Conservation (phyloP, 768 basidiomycete genomes). For the Tricholoma hemisulphureum region DNA sequence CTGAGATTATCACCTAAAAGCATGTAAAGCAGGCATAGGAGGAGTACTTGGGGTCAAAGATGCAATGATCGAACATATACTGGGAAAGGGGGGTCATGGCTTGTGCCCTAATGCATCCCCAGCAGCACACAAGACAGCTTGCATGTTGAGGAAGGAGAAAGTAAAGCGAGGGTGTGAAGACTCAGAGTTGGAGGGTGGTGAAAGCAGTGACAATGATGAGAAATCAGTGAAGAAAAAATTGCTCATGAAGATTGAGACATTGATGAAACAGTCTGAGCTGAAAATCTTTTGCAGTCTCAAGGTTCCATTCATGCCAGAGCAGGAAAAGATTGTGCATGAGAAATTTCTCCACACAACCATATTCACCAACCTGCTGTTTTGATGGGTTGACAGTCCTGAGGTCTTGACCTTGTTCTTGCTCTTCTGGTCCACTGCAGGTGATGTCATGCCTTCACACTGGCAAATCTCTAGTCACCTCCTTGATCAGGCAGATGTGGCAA, state of each 20-base stretch:
- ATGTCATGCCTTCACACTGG: conserved; percentile 18
- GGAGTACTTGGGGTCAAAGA: conserved; percentile 20
- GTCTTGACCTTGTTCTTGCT: conserved; percentile 23
- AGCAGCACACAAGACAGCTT: conserved; percentile 13
- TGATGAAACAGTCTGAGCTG: conserved; percentile 20
- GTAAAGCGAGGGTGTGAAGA: neutral
- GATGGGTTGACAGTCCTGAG: conserved; percentile 16
- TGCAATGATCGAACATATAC: conserved; percentile 25
- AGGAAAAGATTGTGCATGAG: conserved; percentile 13
- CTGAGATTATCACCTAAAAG: conserved; percentile 6
- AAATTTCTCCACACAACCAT: conserved; percentile 27
- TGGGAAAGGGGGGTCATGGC: conserved; percentile 14
- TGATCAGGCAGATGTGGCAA: conserved; percentile 7
- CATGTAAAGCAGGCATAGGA: conserved; percentile 16
- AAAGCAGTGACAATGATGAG: conserved; percentile 3
- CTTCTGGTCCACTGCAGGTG: conserved; percentile 22
- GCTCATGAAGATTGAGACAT: conserved; percentile 17
- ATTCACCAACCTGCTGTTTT: conserved; percentile 28
- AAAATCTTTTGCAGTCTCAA: conserved; percentile 24
- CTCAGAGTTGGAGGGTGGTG: too few species aligned
- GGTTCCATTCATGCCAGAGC: conserved; percentile 23
- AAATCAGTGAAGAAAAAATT: conserved; percentile 13
- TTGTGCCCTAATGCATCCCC: conserved; percentile 15
- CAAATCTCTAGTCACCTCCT: conserved; percentile 23
- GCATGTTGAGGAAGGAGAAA: conserved; percentile 8